These are phyloP conservation scores for Phytophthora pini DNA, from an alignment of 352 stramenopile species.

Conservation along the genomic window DNA sequence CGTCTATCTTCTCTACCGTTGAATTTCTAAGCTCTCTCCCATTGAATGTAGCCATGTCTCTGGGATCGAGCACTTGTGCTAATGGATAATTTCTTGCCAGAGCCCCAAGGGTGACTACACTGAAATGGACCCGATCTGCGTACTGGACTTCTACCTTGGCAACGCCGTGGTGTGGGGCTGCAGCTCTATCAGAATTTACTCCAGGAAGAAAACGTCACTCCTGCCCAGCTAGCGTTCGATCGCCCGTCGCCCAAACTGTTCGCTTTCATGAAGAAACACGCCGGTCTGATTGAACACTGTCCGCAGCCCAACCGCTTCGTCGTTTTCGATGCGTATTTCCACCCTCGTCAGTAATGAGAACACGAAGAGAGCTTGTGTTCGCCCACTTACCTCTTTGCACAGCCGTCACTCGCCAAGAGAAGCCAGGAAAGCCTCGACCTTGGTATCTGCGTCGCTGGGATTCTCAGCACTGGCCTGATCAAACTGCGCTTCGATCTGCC, in stretches of 20 bases:
- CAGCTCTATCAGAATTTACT: conserved; percentile 72
- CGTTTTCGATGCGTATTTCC: conserved; percentile 80
- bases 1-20: too few species aligned
- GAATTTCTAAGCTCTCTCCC: too few species aligned
- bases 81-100: conserved; percentile 34
- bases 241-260: conserved; percentile 84
- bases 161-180: conserved; percentile 67
- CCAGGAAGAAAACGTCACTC: conserved; percentile 32
- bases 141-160: conserved; percentile 82
- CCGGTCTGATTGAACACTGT: conserved; percentile 48
- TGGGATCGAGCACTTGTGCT: background rate
- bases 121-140: conserved; percentile 78
- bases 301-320: conserved; percentile 89
- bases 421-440: conserved; percentile 83
- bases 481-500: conserved; percentile 68
- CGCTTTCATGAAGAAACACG: conserved; percentile 80
- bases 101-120: conserved; percentile 60
- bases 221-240: conserved; percentile 71
- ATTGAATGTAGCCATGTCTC: background rate
- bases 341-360: conserved; percentile 23
- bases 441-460: conserved; percentile 67
- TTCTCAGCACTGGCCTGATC: conserved; percentile 64
- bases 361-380: background rate
- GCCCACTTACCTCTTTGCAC: background rate
- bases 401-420: conserved; percentile 48